Base-by-base conservation (phyloP, 1,139 yeast species). In the Arxiozyma bovina region DNA sequence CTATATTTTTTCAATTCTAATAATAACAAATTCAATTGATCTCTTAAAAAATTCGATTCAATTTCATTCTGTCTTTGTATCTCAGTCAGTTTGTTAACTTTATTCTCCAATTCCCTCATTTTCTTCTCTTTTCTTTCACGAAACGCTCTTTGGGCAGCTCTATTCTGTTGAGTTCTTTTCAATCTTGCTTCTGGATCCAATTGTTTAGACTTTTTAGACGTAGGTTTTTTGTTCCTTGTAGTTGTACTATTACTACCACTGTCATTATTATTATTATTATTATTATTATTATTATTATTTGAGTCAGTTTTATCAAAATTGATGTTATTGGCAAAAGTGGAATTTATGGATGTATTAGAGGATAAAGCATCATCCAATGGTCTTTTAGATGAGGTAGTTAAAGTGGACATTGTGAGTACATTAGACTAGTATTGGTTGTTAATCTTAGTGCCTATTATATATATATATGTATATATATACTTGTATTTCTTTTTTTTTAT, bases 91-190 rank as follows among this genome's bases (percentile, higher is more conserved):
- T 73, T 71, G 56, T 77, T 73, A 30, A 93, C 96, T 63, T 87
- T 83, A 55, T 83, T 85, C 68, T 91, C 97, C 58, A 93, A 77
- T 61, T 91, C 97, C 67, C 83, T 80, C 85, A 93, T 81, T 66
- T 87, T 89, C 55, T 78, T 77, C 70, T 93, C 98, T 70, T 91
- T 91, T 58, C 99, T 81, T 70, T 93, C 99, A 57, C 99, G 77
- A 71, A 91, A 93, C 8, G 98, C 98, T 56, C 98, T 77, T 72
- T 93, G 99, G 20, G 99, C 99, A 5, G 98, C 98, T 66, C 99
- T 79, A 71, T 93, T 93, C 72, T 93, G 99, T 1, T 97, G 97
- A 21, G 96, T 88, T 63, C 98, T 77, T 75, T 89, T 91, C 63
- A 83, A 80, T 60, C 75, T 79, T 2, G 96, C 96, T 66, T 87